phyloP scores from a whole-genome alignment of 2,329 filamentous ascomycete species.

The Emergomyces orientalis region DNA sequence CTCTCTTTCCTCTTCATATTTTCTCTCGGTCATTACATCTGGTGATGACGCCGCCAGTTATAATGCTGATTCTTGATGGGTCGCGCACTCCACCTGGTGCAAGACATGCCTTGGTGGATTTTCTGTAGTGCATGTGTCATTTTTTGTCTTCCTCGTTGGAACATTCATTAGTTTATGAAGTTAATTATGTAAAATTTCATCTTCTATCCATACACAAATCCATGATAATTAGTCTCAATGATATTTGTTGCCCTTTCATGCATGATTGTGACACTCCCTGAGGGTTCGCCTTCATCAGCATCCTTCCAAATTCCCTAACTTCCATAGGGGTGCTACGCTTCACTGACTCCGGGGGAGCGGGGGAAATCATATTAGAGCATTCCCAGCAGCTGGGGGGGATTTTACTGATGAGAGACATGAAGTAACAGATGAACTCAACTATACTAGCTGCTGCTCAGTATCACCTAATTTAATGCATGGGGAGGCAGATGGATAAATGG shows the following conservation, averaged over 20 bases:
- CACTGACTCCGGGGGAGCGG: not conserved
- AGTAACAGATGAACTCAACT: not conserved
- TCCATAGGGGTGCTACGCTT: not conserved
- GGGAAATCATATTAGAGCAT: not conserved
- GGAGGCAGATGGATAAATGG: not conserved
- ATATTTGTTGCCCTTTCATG: not conserved
- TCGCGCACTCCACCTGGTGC: no score
- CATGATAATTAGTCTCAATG: no score
- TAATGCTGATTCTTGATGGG: no score
- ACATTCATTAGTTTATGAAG: no score
- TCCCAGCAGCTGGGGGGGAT: not conserved
- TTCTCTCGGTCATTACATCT: not conserved
- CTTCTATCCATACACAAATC: no score
- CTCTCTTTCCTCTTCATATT: not conserved
- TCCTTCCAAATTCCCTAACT: not conserved
- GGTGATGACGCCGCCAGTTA: no score
- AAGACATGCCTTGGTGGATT: no score
- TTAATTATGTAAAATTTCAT: no score
- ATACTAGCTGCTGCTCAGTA: not conserved
- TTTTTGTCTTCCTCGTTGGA: no score
- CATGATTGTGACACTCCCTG: not conserved
- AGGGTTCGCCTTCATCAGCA: not conserved
- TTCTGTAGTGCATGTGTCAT: no score
- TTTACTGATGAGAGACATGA: not conserved
- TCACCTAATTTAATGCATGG: not conserved